Base-by-base conservation (phyloP, 140 eudicot species). In the Stevia rebaudiana region DNA sequence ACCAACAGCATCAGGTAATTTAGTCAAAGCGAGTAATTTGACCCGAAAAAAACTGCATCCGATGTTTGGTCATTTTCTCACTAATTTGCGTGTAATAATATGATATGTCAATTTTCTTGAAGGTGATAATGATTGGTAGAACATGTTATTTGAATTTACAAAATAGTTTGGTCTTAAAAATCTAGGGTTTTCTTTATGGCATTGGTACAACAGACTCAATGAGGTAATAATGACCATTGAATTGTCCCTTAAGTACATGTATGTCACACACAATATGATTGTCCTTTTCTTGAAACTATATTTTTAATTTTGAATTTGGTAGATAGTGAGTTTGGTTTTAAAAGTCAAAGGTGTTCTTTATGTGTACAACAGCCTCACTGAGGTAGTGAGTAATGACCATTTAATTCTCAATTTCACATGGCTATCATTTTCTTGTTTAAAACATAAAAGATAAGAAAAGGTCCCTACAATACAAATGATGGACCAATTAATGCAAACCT, bases 401-500 rank as follows among this genome's bases (percentile, higher is more conserved):
- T 30, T 28, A 64, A 64, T 46, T 28, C 33, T 25, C n/a, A n/a
- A n/a, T n/a, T n/a, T n/a, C 31, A 1, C 11, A 46, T 16, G 50
- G 31, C 44, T 48, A 18, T 33, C 33, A 1, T 1, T 31, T 18
- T 33, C 70, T 19, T 3, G 8, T 65, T 12, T 17, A 31, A 33
- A 42, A 41, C 6, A 22, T 30, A 42, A 35, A 65, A 31, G 31
- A 49, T 30, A 48, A 12, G 31, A 47, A 18, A 17, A 25, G 47
- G 60, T 48, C 47, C 70, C 47, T 18, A 17, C 61, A 48, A 31
- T 15, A 55, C 44, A 18, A 25, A 8, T 21, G 19, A 66, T 18
- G 8, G 46, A 65, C 70, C 19, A 65, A 18, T 55, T 11, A 65
- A 48, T 55, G 74, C 63, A 54, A 22, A 22, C 25, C 31, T 37